Percentiles rank a stretch among this genome's conserved stretches.
These are phyloP conservation scores for Collybia sp. DNA, from an alignment of 768 basidiomycete genomes.

Conservation along the genomic window DNA sequence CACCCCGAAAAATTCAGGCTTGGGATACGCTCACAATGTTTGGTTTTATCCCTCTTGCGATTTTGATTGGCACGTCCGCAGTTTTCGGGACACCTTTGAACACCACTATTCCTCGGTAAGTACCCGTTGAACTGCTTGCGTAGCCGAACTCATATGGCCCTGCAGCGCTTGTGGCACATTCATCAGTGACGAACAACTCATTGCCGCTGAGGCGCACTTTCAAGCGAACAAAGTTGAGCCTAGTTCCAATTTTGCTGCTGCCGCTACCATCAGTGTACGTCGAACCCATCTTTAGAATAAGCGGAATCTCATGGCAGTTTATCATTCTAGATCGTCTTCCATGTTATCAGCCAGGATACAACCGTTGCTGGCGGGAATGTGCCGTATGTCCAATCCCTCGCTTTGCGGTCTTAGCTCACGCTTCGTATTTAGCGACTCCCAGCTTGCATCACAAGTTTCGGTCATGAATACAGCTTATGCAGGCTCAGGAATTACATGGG, in stretches of 20 bases:
- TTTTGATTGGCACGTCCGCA: conserved; percentile 21
- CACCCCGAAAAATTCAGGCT: too few relatives aligned
- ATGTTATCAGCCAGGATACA: conserved; percentile 26
- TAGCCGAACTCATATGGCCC: background rate
- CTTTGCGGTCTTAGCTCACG: conserved; percentile 4
- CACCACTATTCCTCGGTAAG: conserved; percentile 3
- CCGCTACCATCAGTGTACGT: conserved; percentile 14
- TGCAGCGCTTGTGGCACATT: conserved; percentile 33
- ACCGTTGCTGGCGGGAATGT: conserved; percentile 34
- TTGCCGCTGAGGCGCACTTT: conserved; percentile 36
- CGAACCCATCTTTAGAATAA: too few relatives aligned
- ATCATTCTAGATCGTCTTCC: conserved; percentile 31
- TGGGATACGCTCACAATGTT: conserved; percentile 14
- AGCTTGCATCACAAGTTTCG: conserved; percentile 29
- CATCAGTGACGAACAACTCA: conserved; percentile 29
- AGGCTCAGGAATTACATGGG: conserved; percentile 30
- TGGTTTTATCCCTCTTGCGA: conserved; percentile 11
- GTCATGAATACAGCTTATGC: conserved; percentile 39
- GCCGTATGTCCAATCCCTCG: conserved; percentile 23
- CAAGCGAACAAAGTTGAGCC: conserved; percentile 29
- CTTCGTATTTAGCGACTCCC: conserved; percentile 24
- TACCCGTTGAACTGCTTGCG: background rate
- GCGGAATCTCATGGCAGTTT: too few relatives aligned
- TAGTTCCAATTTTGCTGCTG: conserved; percentile 5
- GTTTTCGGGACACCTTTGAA: conserved; percentile 24